phyloP scores from a whole-genome alignment of 139 green algal genomes.

The Coelastrella sp. region DNA sequence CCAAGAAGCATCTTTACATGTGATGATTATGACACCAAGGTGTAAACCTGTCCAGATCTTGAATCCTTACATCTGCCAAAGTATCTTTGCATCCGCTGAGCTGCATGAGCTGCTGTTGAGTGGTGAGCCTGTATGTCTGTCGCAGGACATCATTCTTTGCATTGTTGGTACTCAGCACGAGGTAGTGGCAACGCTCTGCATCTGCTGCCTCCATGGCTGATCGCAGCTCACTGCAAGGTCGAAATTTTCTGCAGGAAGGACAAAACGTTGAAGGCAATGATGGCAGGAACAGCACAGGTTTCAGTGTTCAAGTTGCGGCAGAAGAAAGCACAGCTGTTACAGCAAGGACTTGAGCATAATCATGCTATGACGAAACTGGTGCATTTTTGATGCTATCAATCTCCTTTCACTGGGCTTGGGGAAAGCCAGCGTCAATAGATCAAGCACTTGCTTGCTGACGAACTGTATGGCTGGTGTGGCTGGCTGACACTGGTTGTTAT shows the following conservation, averaged over 20 bases:
- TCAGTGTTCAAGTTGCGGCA: no score
- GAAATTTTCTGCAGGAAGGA: neutral
- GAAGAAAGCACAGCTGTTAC: no score
- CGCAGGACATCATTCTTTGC: neutral
- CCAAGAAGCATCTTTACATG: no score
- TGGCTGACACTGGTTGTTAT: neutral
- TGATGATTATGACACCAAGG: no score
- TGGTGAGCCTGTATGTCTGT: conserved; percentile 13
- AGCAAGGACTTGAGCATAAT: no score
- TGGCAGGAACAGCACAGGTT: no score
- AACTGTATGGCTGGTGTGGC: no score
- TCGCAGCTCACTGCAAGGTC: conserved; percentile 11
- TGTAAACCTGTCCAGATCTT: neutral
- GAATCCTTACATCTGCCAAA: conserved; percentile 23
- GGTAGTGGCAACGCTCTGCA: neutral
- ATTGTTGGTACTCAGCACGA: neutral
- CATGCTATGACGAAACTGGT: no score
- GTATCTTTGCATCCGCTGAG: conserved; percentile 34
- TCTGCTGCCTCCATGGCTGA: neutral
- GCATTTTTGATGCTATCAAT: no score
- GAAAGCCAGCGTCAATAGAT: no score
- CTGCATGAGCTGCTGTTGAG: conserved; percentile 21
- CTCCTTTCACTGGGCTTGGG: no score
- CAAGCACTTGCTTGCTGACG: neutral
- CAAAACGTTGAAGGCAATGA: neutral